A percentile compares a stretch with the other conserved stretches of the same genome.
phyloP scores from a whole-genome alignment of 2,329 filamentous ascomycete genomes.

The Monilinia polystroma region DNA sequence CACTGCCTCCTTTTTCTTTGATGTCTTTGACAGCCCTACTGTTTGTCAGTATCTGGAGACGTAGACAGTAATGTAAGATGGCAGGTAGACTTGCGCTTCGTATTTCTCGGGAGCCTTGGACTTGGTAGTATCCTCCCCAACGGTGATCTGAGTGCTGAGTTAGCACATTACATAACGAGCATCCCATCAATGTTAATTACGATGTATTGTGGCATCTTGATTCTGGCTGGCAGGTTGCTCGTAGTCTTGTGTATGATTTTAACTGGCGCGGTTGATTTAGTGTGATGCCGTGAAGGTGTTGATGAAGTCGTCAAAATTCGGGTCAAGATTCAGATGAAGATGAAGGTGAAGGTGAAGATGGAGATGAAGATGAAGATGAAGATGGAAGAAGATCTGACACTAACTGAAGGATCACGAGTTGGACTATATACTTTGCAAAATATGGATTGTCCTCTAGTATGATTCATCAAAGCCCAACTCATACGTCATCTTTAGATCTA shows the following conservation, averaged over 20 bases:
- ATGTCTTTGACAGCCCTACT: background rate
- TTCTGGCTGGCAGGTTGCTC: background rate
- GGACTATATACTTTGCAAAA: background rate
- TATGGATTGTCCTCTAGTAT: background rate
- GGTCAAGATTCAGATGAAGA: background rate
- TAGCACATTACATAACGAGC: background rate
- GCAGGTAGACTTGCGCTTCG: background rate
- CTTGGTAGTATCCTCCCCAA: background rate
- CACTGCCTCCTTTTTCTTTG: background rate
- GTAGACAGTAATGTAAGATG: background rate
- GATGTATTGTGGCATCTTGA: background rate
- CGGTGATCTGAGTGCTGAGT: background rate
- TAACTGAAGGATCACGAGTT: background rate
- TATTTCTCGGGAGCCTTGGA: background rate
- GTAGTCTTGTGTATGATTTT: background rate
- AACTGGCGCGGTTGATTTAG: background rate
- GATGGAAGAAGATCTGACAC: background rate
- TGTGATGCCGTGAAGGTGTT: background rate
- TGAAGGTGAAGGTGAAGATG: no score
- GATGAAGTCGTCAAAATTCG: background rate
- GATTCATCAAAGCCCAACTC: background rate
- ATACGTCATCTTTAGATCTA: constrained; percentile 8
- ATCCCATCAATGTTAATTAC: background rate
- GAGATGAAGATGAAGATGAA: no score
- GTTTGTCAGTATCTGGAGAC: background rate